Percentiles rank a stretch among this genome's conserved stretches.
Conservation (phyloP, 139 green algal species). For the Chara braunii region DNA sequence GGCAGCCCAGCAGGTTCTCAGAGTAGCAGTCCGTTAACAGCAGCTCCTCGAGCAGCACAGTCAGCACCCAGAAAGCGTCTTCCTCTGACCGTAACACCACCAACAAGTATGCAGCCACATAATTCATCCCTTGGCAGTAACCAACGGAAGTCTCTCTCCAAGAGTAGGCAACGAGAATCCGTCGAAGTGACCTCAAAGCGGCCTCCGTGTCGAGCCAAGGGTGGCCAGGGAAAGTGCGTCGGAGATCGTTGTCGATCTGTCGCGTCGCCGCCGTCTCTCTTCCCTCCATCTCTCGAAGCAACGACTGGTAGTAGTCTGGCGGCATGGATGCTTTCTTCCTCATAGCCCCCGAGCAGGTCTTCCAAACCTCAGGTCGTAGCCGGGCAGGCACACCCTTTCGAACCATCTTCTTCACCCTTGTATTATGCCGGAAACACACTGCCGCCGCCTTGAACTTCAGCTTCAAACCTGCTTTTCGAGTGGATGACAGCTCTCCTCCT, state of each 20-base stretch:
- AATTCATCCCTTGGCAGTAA: conserved; percentile 56
- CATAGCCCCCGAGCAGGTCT: conserved; percentile 17
- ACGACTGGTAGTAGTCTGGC: conserved; percentile 18
- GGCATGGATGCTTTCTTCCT: conserved; percentile 22
- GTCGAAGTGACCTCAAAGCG: background rate
- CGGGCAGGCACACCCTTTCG: conserved; percentile 28
- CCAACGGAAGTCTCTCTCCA: conserved; percentile 36
- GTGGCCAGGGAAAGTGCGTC: conserved; percentile 37
- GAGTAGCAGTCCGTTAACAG: conserved; percentile 32
- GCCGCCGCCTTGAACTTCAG: background rate
- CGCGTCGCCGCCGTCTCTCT: conserved; percentile 17
- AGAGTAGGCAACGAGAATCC: conserved; percentile 46
- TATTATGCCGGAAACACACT: background rate
- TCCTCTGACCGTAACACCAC: conserved; percentile 44
- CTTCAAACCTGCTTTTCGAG: too few relatives aligned
- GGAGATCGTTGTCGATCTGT: conserved; percentile 40
- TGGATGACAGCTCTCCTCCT: too few relatives aligned
- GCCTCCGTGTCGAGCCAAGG: conserved; percentile 29
- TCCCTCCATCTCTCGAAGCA: conserved; percentile 11
- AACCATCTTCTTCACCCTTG: conserved; percentile 38
- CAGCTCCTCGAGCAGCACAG: conserved; percentile 36
- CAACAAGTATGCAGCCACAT: conserved; percentile 46
- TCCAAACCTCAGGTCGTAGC: conserved; percentile 31
- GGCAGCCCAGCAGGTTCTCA: conserved; percentile 40
- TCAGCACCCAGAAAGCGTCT: conserved; percentile 47